These are phyloP conservation scores for Allium sativum DNA, from an alignment of 106 monocot genomes.

Conservation along the genomic window DNA sequence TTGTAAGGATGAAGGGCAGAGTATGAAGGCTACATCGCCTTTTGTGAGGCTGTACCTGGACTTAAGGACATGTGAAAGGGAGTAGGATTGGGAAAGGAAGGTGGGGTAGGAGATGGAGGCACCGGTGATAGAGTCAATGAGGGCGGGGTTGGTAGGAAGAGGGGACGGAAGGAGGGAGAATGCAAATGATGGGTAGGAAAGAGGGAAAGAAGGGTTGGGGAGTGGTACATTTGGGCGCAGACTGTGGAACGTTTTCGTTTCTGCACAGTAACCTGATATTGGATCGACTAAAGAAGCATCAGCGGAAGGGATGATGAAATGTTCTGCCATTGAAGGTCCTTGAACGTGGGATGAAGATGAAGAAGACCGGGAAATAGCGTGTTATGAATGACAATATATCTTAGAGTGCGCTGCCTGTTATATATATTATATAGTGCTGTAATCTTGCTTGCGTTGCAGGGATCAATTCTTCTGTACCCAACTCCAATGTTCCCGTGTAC, in stretches of 20 bases:
- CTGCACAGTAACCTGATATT: constrained; percentile 21
- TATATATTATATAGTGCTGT: too few species aligned
- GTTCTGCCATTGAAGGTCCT: not conserved
- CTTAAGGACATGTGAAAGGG: constrained; percentile 25
- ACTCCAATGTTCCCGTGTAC: too few species aligned
- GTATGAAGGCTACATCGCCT: constrained; percentile 38
- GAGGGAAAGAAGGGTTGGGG: constrained; percentile 20
- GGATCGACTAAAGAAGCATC: constrained; percentile 8
- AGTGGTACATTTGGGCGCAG: constrained; percentile 26
- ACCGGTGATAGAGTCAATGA: constrained; percentile 31
- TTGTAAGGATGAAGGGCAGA: constrained; percentile 29
- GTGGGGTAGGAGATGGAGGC: constrained; percentile 27
- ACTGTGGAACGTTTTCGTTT: constrained; percentile 34
- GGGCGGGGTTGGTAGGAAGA: constrained; percentile 33
- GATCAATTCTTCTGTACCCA: too few species aligned
- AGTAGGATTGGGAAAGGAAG: constrained; percentile 16
- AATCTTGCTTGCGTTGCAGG: too few species aligned
- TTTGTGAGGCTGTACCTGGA: constrained; percentile 9
- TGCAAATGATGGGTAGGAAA: constrained; percentile 29
- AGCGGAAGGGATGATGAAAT: not conserved
- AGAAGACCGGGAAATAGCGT: too few species aligned
- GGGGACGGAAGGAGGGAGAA: constrained; percentile 39
- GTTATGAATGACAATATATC: too few species aligned
- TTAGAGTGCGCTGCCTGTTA: too few species aligned
- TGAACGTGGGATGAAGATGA: too few species aligned